Conservation (phyloP, 192 early-diverging fungal species). For the Martensiomyces pterosporus region DNA sequence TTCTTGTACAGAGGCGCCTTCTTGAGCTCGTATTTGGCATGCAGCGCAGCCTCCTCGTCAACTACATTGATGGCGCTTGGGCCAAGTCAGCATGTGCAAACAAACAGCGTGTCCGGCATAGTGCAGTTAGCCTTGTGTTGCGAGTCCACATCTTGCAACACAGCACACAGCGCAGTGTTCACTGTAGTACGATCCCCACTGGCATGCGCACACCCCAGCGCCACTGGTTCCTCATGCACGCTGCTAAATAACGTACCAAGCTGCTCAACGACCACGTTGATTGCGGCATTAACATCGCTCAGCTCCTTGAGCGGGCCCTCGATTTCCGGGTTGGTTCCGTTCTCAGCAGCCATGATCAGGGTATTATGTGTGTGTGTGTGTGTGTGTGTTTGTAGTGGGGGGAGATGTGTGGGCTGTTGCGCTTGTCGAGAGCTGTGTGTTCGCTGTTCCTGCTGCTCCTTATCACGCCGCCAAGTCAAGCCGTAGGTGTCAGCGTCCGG, state of each 20-base stretch:
- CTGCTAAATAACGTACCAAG: constrained; percentile 15
- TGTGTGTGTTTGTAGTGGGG: neutral
- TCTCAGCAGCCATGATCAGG: constrained; percentile 30
- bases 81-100: too few species aligned
- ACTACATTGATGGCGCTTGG: constrained; percentile 18
- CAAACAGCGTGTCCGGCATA: too few species aligned
- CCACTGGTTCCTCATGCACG: neutral
- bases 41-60: constrained; percentile 47
- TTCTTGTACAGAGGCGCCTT: constrained; percentile 51
- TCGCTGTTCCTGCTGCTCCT: too few species aligned
- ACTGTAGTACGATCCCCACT: too few species aligned
- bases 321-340: constrained; percentile 17
- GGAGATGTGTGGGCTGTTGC: neutral
- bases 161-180: too few species aligned
- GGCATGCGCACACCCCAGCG: too few species aligned
- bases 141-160: too few species aligned
- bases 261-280: constrained; percentile 42
- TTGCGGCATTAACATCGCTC: constrained; percentile 28
- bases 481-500: too few species aligned
- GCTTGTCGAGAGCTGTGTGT: neutral
- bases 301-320: constrained; percentile 32
- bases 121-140: too few species aligned
- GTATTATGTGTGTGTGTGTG: neutral
- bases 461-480: too few species aligned
- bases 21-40: constrained; percentile 49